phyloP scores from a whole-genome alignment of 106 monocot genomes.

The Iris macrosiphon region DNA sequence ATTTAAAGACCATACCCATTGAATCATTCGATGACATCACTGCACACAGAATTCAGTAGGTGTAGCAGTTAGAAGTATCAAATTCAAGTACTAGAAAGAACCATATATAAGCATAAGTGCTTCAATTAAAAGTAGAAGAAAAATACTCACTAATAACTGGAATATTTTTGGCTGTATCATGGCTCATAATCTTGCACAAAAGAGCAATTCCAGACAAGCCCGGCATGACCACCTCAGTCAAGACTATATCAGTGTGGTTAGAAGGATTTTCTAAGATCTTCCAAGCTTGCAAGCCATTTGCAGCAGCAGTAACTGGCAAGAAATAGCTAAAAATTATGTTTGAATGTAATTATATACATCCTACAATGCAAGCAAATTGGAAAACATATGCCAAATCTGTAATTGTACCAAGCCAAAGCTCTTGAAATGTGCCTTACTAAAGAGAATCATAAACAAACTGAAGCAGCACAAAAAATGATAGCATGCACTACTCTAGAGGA shows the following conservation, averaged over 20 bases:
- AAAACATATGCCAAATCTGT: no score
- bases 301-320: slow-evolving; percentile 64
- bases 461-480: no score
- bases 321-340: background rate
- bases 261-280: slow-evolving; percentile 53
- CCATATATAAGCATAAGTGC: background rate
- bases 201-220: slow-evolving; percentile 78
- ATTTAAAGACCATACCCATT: slow-evolving; percentile 89
- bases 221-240: slow-evolving; percentile 91
- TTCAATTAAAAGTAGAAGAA: slow-evolving; percentile 3
- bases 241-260: slow-evolving; percentile 74
- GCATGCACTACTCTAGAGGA: no score
- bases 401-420: no score
- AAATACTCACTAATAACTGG: slow-evolving; percentile 92
- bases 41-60: slow-evolving; percentile 46
- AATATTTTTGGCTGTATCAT: slow-evolving; percentile 74
- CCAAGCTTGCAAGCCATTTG: slow-evolving; percentile 91
- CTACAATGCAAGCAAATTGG: no score
- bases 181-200: slow-evolving; percentile 79
- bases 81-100: background rate
- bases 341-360: background rate
- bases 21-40: slow-evolving; percentile 99
- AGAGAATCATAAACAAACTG: no score
- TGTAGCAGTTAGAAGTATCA: slow-evolving; percentile 22
- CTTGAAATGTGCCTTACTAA: no score